Evolutionary conservation across 2,329 filamentous ascomycete genomes (phyloP).

Genomic region (Epichloe amarillans): DNA sequence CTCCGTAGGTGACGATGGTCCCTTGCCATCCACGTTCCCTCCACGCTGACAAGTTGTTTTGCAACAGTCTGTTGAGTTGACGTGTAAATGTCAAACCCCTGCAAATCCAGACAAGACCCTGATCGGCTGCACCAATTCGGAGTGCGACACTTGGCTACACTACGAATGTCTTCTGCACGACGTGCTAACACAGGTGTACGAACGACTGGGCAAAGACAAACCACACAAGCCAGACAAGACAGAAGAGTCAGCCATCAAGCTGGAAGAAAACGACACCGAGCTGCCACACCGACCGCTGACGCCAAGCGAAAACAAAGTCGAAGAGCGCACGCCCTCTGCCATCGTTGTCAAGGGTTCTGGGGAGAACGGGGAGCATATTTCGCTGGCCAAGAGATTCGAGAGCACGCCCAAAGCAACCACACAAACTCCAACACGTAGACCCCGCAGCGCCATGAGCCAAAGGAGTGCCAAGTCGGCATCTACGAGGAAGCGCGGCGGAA

Average conservation of each 20-base stretch:
- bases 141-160: constrained; percentile 50
- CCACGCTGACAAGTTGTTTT: neutral
- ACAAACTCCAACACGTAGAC: constrained; percentile 19
- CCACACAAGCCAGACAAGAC: constrained; percentile 38
- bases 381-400: constrained; percentile 22
- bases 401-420: constrained; percentile 17
- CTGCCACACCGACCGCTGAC: constrained; percentile 30
- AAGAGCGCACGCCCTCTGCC: constrained; percentile 33
- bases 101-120: constrained; percentile 49
- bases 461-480: constrained; percentile 14
- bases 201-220: constrained; percentile 35
- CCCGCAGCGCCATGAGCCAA: constrained; percentile 12
- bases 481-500: constrained; percentile 25
- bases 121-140: constrained; percentile 40
- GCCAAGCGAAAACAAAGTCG: constrained; percentile 36
- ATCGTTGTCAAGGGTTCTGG: constrained; percentile 39
- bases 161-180: constrained; percentile 48
- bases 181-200: constrained; percentile 35
- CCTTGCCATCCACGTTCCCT: neutral
- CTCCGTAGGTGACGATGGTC: constrained; percentile 33
- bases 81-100: constrained; percentile 46
- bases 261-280: constrained; percentile 12
- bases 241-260: constrained; percentile 25
- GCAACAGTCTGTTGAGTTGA: constrained; percentile 35
- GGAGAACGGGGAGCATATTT: constrained; percentile 25